phyloP scores from a whole-genome alignment of 1,139 yeast genomes.

The Blastobotrys niveus region DNA sequence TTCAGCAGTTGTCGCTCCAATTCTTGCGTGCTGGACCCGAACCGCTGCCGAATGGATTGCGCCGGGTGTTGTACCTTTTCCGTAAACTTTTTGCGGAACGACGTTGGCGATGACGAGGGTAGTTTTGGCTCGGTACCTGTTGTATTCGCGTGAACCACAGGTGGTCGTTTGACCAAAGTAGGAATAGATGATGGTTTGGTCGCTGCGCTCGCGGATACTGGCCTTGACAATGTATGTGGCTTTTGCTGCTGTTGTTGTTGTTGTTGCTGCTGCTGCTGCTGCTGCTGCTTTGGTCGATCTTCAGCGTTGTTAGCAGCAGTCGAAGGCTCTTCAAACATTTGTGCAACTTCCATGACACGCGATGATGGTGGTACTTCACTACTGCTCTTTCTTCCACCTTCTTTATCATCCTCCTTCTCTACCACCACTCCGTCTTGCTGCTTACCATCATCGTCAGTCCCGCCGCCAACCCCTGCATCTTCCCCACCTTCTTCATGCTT shows the following conservation, averaged over 20 bases:
- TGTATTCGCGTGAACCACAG: conserved; percentile 1
- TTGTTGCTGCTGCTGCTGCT: background rate
- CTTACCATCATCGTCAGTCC: background rate
- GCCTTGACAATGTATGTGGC: background rate
- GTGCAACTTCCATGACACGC: conserved; percentile 9
- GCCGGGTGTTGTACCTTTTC: conserved; percentile 21
- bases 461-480: background rate
- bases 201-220: background rate
- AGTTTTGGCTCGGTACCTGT: no score
- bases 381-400: background rate
- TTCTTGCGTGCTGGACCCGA: conserved; percentile 29
- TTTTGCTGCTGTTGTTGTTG: background rate
- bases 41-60: conserved; percentile 21
- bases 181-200: conserved; percentile 10
- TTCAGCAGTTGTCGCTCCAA: conserved; percentile 29
- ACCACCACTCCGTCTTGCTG: background rate
- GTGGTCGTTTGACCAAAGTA: conserved; percentile 8
- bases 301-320: conserved; percentile 1
- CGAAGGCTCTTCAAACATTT: conserved; percentile 11
- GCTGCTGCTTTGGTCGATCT: background rate
- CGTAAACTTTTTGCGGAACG: conserved; percentile 20
- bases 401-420: conserved; percentile 4
- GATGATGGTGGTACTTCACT: background rate
- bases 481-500: conserved; percentile 3
- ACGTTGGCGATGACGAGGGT: conserved; percentile 6